These are phyloP conservation scores for Xylaria sp. DNA, from an alignment of 2,329 filamentous ascomycete species.

Conservation along the genomic window DNA sequence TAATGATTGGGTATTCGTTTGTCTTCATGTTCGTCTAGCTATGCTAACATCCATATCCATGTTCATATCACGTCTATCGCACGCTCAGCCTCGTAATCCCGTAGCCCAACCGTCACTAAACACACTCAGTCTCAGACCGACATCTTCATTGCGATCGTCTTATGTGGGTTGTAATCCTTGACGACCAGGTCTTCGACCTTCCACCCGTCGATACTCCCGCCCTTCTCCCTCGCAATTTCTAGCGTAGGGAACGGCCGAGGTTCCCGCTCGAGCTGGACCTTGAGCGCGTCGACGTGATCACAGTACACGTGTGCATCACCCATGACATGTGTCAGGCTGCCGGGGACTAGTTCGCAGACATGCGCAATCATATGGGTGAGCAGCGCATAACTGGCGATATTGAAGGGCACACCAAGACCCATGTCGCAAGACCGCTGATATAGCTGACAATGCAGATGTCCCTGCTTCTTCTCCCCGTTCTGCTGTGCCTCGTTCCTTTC, in stretches of 20 bases:
- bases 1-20: neutral
- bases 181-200: slow-evolving; percentile 87
- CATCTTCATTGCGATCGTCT: slow-evolving; percentile 98
- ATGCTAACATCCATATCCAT: slow-evolving; percentile 9
- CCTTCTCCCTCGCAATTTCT: slow-evolving; percentile 73
- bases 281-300: slow-evolving; percentile 89
- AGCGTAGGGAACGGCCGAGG: slow-evolving; percentile 84
- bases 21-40: slow-evolving; percentile 1
- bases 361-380: slow-evolving; percentile 95
- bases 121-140: slow-evolving; percentile 69
- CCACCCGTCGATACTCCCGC: slow-evolving; percentile 89
- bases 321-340: slow-evolving; percentile 93
- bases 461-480: slow-evolving; percentile 59
- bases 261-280: slow-evolving; percentile 80
- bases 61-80: neutral
- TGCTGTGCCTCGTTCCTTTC: slow-evolving; percentile 45
- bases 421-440: slow-evolving; percentile 98
- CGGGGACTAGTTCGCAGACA: slow-evolving; percentile 84
- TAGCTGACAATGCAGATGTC: slow-evolving; percentile 84
- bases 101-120: neutral
- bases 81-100: neutral
- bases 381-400: slow-evolving; percentile 94
- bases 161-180: slow-evolving; percentile 89
- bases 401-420: slow-evolving; percentile 97
- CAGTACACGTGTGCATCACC: slow-evolving; percentile 97